These are phyloP conservation scores for Aphanocladium album DNA, from an alignment of 2,329 filamentous ascomycete species.

Conservation along the genomic window DNA sequence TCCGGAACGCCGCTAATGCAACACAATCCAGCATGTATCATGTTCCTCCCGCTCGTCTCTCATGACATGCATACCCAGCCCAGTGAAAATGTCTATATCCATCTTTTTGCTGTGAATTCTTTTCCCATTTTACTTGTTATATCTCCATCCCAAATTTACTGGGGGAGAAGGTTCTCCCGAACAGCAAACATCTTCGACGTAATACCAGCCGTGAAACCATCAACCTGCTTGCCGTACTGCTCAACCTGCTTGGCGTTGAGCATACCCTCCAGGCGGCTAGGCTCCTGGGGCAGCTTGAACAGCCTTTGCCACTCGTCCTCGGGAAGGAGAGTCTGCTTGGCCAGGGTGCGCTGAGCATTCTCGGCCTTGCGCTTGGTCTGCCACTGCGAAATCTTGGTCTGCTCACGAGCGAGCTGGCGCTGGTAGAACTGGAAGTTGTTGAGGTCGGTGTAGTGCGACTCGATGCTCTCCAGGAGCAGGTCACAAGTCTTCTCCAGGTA, in stretches of 20 bases:
- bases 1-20: conserved; percentile 39
- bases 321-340: conserved; percentile 83
- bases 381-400: conserved; percentile 95
- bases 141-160: conserved; percentile 29
- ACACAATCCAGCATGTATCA: conserved; percentile 26
- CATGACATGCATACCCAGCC: conserved; percentile 4
- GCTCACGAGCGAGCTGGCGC: conserved; percentile 86
- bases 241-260: conserved; percentile 94
- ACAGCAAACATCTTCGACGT: conserved; percentile 98
- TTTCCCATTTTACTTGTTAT: neutral
- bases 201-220: conserved; percentile 88
- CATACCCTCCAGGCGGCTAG: conserved; percentile 87
- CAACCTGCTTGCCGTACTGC: conserved; percentile 95
- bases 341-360: conserved; percentile 76
- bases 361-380: conserved; percentile 95
- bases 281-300: conserved; percentile 96
- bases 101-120: neutral
- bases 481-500: conserved; percentile 99
- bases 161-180: conserved; percentile 61
- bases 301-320: conserved; percentile 98
- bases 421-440: conserved; percentile 99
- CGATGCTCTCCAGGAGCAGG: conserved; percentile 90
- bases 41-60: neutral
- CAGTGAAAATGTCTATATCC: conserved; percentile 1
- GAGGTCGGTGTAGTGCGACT: conserved; percentile 95